Percentiles rank a stretch among this genome's conserved stretches.
These are phyloP conservation scores for Arabidopsis suecica DNA, from an alignment of 345 rosid species.

Conservation along the genomic window DNA sequence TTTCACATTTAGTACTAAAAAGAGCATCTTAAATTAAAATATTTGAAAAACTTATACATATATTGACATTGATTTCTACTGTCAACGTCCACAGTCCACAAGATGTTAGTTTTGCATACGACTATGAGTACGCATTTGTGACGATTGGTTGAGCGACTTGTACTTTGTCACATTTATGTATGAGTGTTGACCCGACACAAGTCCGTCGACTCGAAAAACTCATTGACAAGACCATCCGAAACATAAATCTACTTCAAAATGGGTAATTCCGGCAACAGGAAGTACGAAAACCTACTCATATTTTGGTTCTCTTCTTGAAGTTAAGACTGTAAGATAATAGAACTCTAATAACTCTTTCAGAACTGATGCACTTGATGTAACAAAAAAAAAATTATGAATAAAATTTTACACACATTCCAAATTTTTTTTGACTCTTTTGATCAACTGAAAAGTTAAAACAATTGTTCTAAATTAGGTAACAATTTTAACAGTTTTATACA, in stretches of 20 bases:
- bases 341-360: no score
- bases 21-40: slow-evolving; percentile 2
- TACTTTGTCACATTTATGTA: neutral
- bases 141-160: slow-evolving; percentile 24
- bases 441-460: neutral
- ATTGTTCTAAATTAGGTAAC: neutral
- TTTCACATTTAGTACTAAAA: slow-evolving; percentile 22
- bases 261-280: no score
- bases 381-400: no score
- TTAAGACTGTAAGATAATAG: no score
- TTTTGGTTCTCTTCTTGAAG: no score
- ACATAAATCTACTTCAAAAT: no score
- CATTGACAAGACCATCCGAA: no score
- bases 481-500: neutral
- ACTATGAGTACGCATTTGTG: neutral
- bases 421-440: neutral
- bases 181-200: neutral
- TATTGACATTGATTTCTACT: slow-evolving; percentile 19
- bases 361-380: no score
- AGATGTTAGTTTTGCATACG: slow-evolving; percentile 22
- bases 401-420: no score
- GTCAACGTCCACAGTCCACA: slow-evolving; percentile 26
- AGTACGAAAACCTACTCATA: no score
- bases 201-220: no score
- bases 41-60: neutral